Evolutionary conservation across 257 asterid genomes (phyloP), one percentile per base, ranked within the genome.

Genomic region (Penstemon davidsonii): DNA sequence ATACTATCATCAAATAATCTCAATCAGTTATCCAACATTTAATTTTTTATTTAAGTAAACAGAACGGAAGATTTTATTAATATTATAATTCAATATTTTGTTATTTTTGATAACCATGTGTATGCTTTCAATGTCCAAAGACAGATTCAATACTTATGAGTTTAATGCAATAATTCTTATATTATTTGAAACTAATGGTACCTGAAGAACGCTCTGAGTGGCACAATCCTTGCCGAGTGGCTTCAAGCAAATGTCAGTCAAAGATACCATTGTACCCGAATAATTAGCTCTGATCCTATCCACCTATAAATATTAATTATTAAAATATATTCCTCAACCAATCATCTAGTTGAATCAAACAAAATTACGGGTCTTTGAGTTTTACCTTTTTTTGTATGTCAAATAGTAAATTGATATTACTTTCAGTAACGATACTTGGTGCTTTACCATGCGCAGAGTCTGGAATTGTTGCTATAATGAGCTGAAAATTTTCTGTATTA

Each of bases 151-250:
- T 4, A 42, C 43, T 7, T 58, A 4, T 7, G 46, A 45, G 41
- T 6, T 7, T 9, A 37, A 25, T 42, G 53, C 66, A 65, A 5
- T 15, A 52, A 67, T 66, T 7, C 18, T 40, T 5, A 7, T 57
- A 47, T 52, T 37, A 36, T 6, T 3, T 18, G 50, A 64, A 43
- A 63, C 49, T 46, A 56, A 68, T 9, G 51, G 25, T 75, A 91
- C 99, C 97, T 94, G 99, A 79, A 94, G 96, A 77, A 94, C 83
- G 70, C 91, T 94, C 83, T 94, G 99, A 57, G 99, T 91, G 56
- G 96, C 99, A 78, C 99, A 94, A 75, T 87, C 99, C 54, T 77
- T 81, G 71, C 99, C 98, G 13, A 94, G 97, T 55, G 99, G 99
- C 87, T 94, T 94, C 96, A 94, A 67, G 88, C 99, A 94, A 76